A percentile compares a stretch with the other conserved stretches of the same genome.
These are phyloP conservation scores for Talaromyces thailandensis DNA, from an alignment of 495 filamentous ascomycete species.

Conservation along the genomic window DNA sequence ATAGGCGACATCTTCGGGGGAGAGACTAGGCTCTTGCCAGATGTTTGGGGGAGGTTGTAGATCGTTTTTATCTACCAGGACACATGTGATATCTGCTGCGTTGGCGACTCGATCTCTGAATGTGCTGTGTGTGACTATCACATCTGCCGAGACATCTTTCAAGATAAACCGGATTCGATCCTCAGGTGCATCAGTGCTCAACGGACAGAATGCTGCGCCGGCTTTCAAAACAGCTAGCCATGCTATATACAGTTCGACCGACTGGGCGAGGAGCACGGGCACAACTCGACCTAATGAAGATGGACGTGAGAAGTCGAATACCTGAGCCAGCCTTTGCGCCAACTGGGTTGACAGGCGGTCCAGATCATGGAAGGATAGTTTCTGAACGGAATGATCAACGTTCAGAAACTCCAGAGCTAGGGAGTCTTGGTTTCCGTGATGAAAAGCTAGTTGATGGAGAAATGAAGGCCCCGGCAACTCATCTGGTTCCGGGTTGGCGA, in stretches of 20 bases:
- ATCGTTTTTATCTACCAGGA: conserved; percentile 23
- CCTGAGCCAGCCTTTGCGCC: conserved; percentile 34
- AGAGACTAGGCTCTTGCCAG: conserved; percentile 5
- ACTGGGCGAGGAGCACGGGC: conserved; percentile 65
- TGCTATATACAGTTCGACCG: conserved; percentile 59
- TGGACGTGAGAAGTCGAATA: conserved; percentile 10
- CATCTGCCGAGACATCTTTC: conserved; percentile 50
- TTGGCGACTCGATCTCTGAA: conserved; percentile 13
- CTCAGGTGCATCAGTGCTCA: conserved; percentile 59
- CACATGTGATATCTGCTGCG: conserved; percentile 10
- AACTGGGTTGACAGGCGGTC: conserved; percentile 45
- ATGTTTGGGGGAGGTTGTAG: background rate
- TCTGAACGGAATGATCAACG: conserved; percentile 28
- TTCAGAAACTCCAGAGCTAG: conserved; percentile 53
- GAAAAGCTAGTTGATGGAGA: conserved; percentile 54
- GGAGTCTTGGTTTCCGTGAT: conserved; percentile 10
- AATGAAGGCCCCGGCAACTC: conserved; percentile 49
- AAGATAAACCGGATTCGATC: conserved; percentile 69
- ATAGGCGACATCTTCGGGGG: conserved; percentile 54
- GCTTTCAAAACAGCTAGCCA: conserved; percentile 66
- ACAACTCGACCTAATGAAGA: conserved; percentile 34
- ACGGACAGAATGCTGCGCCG: conserved; percentile 72
- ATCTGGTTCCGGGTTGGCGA: conserved; percentile 50
- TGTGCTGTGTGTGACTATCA: conserved; percentile 41
- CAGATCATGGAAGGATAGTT: conserved; percentile 50